Evolutionary conservation across 2,329 filamentous ascomycete species (phyloP).

Genomic region (Diplodia corticola): DNA sequence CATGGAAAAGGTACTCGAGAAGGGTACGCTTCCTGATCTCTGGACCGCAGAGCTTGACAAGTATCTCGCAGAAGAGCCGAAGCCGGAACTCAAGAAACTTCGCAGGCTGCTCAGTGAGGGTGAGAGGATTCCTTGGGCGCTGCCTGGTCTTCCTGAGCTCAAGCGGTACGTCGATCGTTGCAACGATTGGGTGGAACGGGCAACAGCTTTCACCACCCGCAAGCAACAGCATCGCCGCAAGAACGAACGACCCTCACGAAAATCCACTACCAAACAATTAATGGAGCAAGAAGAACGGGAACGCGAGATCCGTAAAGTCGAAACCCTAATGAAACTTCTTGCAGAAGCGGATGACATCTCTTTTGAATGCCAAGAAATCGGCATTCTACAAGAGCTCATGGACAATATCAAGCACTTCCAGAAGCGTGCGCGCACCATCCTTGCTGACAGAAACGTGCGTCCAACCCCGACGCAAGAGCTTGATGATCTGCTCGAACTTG

Average conservation of each 20-base stretch:
- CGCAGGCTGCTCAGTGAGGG: slow-evolving; percentile 85
- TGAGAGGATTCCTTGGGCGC: slow-evolving; percentile 90
- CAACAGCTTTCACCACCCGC: slow-evolving; percentile 90
- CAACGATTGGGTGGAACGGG: slow-evolving; percentile 97
- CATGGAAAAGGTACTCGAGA: slow-evolving; percentile 78
- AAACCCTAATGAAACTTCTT: slow-evolving; percentile 84
- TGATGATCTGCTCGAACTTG: slow-evolving; percentile 87
- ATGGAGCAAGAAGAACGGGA: slow-evolving; percentile 82
- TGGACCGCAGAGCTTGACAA: slow-evolving; percentile 92
- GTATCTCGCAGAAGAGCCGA: slow-evolving; percentile 78
- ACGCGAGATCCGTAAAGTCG: slow-evolving; percentile 81
- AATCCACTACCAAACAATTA: slow-evolving; percentile 65
- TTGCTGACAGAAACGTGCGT: slow-evolving; percentile 23
- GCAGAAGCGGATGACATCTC: slow-evolving; percentile 80
- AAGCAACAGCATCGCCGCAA: slow-evolving; percentile 98
- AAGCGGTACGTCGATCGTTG: slow-evolving; percentile 91
- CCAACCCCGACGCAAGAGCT: slow-evolving; percentile 48
- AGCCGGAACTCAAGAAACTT: slow-evolving; percentile 81
- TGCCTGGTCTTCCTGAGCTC: slow-evolving; percentile 78
- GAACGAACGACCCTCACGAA: slow-evolving; percentile 84
- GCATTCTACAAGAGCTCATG: slow-evolving; percentile 79
- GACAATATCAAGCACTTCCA: slow-evolving; percentile 85
- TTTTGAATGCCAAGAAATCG: slow-evolving; percentile 92
- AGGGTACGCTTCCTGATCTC: slow-evolving; percentile 77
- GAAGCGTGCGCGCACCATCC: slow-evolving; percentile 68